A percentile compares a stretch with the other conserved stretches of the same genome.
These are phyloP conservation scores for Chalciporus piperatus DNA, from an alignment of 768 basidiomycete genomes.

Conservation along the genomic window DNA sequence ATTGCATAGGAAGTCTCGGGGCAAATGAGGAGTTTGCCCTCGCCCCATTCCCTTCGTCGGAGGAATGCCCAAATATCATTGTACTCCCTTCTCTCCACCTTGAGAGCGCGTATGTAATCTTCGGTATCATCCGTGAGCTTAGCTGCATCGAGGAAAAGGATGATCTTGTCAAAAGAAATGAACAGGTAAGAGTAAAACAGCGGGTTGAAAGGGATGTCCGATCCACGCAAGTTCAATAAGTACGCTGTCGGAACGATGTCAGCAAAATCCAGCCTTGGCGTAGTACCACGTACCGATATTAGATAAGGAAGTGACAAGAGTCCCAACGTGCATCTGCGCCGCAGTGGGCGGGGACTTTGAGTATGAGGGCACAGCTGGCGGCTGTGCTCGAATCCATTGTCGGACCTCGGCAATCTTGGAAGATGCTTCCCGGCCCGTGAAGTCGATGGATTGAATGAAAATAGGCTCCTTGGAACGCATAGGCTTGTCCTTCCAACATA, in stretches of 20 bases:
- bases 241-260: constrained; percentile 53
- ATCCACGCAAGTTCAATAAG: constrained; percentile 83
- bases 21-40: constrained; percentile 73
- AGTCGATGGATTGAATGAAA: constrained; percentile 69
- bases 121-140: constrained; percentile 62
- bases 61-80: constrained; percentile 79
- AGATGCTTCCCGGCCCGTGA: constrained; percentile 60
- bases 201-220: constrained; percentile 89
- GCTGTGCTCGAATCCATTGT: constrained; percentile 64
- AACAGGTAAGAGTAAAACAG: constrained; percentile 88
- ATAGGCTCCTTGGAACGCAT: constrained; percentile 60
- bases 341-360: constrained; percentile 60
- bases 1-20: constrained; percentile 80
- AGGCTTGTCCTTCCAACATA: constrained; percentile 79
- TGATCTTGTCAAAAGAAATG: constrained; percentile 55
- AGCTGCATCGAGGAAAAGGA: constrained; percentile 72
- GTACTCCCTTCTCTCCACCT: constrained; percentile 63
- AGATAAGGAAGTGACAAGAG: constrained; percentile 66
- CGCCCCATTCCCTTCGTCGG: constrained; percentile 70
- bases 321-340: constrained; percentile 62
- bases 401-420: constrained; percentile 72
- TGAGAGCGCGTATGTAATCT: constrained; percentile 55
- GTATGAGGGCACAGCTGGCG: constrained; percentile 57
- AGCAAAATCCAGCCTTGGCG: background rate
- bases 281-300: constrained; percentile 56